Evolutionary conservation across 371 early-diverging fungal genomes (phyloP).

Genomic region (Paraphysoderma sedebokerense): DNA sequence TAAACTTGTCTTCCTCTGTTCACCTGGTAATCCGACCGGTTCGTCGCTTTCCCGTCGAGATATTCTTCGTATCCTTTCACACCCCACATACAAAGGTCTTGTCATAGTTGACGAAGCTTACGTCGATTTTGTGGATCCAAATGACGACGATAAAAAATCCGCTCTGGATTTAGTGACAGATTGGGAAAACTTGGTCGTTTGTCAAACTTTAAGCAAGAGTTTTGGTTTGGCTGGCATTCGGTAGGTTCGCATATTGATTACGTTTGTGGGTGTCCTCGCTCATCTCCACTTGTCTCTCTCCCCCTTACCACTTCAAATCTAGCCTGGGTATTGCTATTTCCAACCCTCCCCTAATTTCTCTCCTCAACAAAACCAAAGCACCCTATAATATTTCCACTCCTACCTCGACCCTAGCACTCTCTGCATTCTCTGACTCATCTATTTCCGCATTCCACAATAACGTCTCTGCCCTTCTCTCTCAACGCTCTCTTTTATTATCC

Average conservation of each 20-base stretch:
- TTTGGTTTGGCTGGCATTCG: constrained; percentile 93
- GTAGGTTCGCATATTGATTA: constrained; percentile 11
- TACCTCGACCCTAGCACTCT: constrained; percentile 54
- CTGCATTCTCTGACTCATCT: constrained; percentile 57
- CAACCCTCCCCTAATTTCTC: constrained; percentile 51
- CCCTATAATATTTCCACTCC: constrained; percentile 92
- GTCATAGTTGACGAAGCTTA: constrained; percentile 97
- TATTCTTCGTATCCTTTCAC: constrained; percentile 53
- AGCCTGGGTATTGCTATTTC: constrained; percentile 73
- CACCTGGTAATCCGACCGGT: constrained; percentile 97
- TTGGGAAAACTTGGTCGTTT: constrained; percentile 86
- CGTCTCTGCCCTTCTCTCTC: constrained; percentile 28
- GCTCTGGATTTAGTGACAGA: constrained; percentile 53
- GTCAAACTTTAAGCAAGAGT: constrained; percentile 91
- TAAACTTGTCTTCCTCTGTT: constrained; percentile 84
- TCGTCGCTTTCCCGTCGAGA: constrained; percentile 48
- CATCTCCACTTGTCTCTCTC: not conserved
- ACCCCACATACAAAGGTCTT: constrained; percentile 42
- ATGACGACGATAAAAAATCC: constrained; percentile 29
- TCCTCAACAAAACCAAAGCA: constrained; percentile 91
- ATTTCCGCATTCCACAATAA: constrained; percentile 44
- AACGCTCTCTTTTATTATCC: constrained; percentile 43
- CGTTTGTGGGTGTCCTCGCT: no score
- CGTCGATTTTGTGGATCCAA: constrained; percentile 68
- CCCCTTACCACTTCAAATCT: not conserved